Percentiles rank a stretch among this genome's conserved stretches.
phyloP scores from a whole-genome alignment of 352 stramenopile species.

The Pythium brachiatum region DNA sequence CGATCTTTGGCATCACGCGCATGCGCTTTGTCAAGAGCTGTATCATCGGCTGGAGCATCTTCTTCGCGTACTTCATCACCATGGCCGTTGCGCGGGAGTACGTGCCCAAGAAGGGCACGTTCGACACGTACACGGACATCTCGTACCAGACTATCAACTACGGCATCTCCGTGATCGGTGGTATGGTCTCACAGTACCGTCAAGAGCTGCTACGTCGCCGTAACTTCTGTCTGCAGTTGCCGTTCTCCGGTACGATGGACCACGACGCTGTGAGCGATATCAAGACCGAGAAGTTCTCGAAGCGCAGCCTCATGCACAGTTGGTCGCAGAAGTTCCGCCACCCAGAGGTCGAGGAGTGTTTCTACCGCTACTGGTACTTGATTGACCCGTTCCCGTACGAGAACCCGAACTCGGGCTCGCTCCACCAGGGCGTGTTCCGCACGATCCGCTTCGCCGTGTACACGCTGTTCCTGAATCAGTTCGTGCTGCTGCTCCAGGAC shows the following conservation, averaged over 20 bases:
- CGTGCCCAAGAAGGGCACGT: slow-evolving; percentile 33
- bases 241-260: slow-evolving; percentile 70
- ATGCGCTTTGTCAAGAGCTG: slow-evolving; percentile 81
- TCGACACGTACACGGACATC: slow-evolving; percentile 72
- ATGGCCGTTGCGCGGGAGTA: slow-evolving; percentile 47
- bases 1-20: slow-evolving; percentile 80
- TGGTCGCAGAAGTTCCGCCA: slow-evolving; percentile 74
- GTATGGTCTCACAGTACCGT: slow-evolving; percentile 85
- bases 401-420: slow-evolving; percentile 72
- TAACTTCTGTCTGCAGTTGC: slow-evolving; percentile 76
- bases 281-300: slow-evolving; percentile 72
- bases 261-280: slow-evolving; percentile 58
- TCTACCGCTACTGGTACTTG: slow-evolving; percentile 85
- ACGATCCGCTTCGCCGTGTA: slow-evolving; percentile 77
- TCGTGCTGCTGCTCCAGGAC: slow-evolving; percentile 73
- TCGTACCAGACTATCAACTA: slow-evolving; percentile 86
- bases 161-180: slow-evolving; percentile 70
- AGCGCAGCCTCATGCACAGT: slow-evolving; percentile 57
- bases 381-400: slow-evolving; percentile 84
- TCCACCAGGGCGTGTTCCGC: slow-evolving; percentile 69
- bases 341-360: slow-evolving; percentile 71
- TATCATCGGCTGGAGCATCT: slow-evolving; percentile 66
- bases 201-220: slow-evolving; percentile 69
- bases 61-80: slow-evolving; percentile 63
- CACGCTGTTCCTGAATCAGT: slow-evolving; percentile 65